Evolutionary conservation across 2,329 filamentous ascomycete species (phyloP).

Genomic region (Fusarium buharicum): DNA sequence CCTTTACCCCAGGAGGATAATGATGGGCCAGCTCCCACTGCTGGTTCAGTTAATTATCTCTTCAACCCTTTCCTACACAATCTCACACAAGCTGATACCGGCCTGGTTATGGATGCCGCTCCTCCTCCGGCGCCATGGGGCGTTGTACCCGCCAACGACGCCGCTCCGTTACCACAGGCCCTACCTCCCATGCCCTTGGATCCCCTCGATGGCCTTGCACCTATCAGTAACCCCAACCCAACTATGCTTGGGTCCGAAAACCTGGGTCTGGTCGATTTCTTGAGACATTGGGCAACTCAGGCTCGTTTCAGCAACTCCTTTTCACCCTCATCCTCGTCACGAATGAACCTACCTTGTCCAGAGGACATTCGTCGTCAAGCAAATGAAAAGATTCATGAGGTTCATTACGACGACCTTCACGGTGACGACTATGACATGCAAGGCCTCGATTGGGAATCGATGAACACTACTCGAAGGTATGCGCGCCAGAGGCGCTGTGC

Average conservation of each 20-base stretch:
- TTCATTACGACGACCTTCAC: conserved; percentile 59
- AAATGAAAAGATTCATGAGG: conserved; percentile 29
- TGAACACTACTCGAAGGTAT: conserved; percentile 61
- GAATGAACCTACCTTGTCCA: conserved; percentile 43
- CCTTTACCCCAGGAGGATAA: conserved; percentile 18
- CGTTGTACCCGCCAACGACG: neutral
- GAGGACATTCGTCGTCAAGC: conserved; percentile 50
- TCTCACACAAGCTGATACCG: conserved; percentile 18
- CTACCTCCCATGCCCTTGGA: conserved; percentile 3
- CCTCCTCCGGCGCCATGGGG: conserved; percentile 33
- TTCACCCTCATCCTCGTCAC: conserved; percentile 41
- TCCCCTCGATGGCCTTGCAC: conserved; percentile 27
- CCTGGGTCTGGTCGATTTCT: conserved; percentile 60
- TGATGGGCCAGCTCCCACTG: conserved; percentile 19
- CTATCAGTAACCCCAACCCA: conserved; percentile 50
- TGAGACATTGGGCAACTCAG: conserved; percentile 60
- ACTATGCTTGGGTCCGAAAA: conserved; percentile 61
- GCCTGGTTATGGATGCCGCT: conserved; percentile 31
- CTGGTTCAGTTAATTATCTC: conserved; percentile 29
- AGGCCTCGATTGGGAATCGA: conserved; percentile 65
- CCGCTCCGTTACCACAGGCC: neutral
- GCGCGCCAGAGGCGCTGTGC: conserved; percentile 60
- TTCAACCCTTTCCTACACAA: conserved; percentile 16
- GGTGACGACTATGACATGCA: conserved; percentile 69
- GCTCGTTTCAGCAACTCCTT: conserved; percentile 32